Evolutionary conservation across 2,329 filamentous ascomycete genomes (phyloP), one percentile per base, ranked within the genome.

Genomic region (Tolypocladium ophioglossoides): DNA sequence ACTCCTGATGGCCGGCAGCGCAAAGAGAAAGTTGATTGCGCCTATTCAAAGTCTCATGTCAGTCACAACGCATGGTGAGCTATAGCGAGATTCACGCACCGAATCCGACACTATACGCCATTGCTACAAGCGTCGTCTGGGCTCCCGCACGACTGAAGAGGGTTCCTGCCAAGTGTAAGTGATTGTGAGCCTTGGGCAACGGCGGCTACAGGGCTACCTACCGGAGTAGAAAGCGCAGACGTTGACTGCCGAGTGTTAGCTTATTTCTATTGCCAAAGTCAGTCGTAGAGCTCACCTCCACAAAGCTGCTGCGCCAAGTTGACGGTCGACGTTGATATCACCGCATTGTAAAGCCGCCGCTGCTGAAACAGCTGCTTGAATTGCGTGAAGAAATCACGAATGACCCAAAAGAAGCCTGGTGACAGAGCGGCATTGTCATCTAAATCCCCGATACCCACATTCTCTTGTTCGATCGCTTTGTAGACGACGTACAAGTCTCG

Each of bases 191-290:
- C 4, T 3, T 8, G 1, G 10, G 6, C 18, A 20, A 30, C 20
- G 20, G 18, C 7, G n/a, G 7, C n/a, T 4, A 18, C 16, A 11
- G 54, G 46, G 18, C 18, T 22, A 35, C 51, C 27, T 64, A 68
- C 72, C 68, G 0, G 72, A 75, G 57, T 77, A 76, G 51, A 77
- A 76, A 0, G 73, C 73, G 4, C 74, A 63, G 0, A 76, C 64
- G 20, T 73, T 74, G 54, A 71, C 66, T 71, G 32, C 14, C 3
- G 0, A 32, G 10, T 22, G 50, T 55, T 18, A 57, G 40, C 47
- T 52, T 24, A 5, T 48, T 8, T 34, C n/a, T 7, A 2, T 16
- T 16, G 20, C 18, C 32, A 46, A 22, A 20, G 9, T 34, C 10
- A 4, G 27, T 7, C 30, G 12, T 11, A 54, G 59, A 1, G 41